Conservation (phyloP, 2,329 filamentous ascomycete genomes). For the Penicillium corylophilum region DNA sequence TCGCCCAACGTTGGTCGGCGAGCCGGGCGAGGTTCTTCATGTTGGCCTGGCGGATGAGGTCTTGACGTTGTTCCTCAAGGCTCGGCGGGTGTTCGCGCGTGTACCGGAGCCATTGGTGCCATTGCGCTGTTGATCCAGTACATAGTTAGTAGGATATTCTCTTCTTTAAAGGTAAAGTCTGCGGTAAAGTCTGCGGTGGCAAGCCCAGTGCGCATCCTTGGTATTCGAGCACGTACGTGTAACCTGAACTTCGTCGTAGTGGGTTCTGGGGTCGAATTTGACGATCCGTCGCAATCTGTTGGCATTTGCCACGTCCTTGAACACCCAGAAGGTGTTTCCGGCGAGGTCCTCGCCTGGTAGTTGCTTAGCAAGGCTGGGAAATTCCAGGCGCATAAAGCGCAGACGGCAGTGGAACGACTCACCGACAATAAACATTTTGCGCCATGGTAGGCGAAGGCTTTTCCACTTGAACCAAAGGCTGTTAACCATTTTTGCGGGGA, state of each 20-base stretch:
- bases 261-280: constrained; percentile 52
- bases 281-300: constrained; percentile 59
- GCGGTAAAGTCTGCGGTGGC: background rate
- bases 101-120: constrained; percentile 68
- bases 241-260: constrained; percentile 61
- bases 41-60: constrained; percentile 56
- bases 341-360: constrained; percentile 57
- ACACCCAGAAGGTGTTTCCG: constrained; percentile 68
- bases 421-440: constrained; percentile 60
- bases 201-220: background rate
- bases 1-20: constrained; percentile 62
- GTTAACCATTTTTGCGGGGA: constrained; percentile 39
- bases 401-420: constrained; percentile 14
- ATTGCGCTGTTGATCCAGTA: constrained; percentile 52
- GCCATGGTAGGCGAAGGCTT: constrained; percentile 61
- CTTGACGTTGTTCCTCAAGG: constrained; percentile 58
- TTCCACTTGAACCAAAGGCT: constrained; percentile 64
- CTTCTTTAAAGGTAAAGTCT: background rate
- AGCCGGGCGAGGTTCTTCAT: constrained; percentile 60
- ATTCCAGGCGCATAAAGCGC: background rate
- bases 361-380: constrained; percentile 11
- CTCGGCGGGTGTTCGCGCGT: constrained; percentile 57
- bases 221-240: constrained; percentile 46
- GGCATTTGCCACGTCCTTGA: constrained; percentile 58
- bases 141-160: constrained; percentile 16